phyloP scores from a whole-genome alignment of 116 monocot genomes.

The Trichopus zeylanicus region DNA sequence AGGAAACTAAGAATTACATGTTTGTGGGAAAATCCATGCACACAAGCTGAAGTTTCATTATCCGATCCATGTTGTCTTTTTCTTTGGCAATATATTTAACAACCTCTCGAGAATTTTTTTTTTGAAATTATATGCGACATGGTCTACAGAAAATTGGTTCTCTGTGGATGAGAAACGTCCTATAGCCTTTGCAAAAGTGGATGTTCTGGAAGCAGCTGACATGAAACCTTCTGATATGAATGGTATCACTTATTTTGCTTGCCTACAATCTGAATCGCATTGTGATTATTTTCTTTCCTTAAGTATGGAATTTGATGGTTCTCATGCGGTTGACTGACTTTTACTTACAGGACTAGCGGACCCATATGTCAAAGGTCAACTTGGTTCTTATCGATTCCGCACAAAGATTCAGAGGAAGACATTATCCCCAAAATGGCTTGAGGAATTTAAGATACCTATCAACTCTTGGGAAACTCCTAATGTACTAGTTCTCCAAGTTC shows the following conservation, averaged over 20 bases:
- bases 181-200: slow-evolving; percentile 61
- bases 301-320: background rate
- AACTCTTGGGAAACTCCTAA: slow-evolving; percentile 74
- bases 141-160: slow-evolving; percentile 57
- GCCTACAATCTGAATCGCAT: too few species aligned
- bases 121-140: background rate
- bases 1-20: too few species aligned
- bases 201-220: slow-evolving; percentile 70
- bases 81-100: background rate
- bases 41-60: too few species aligned
- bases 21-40: too few species aligned
- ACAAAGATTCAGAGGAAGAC: slow-evolving; percentile 86
- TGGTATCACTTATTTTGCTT: slow-evolving; percentile 27
- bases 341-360: slow-evolving; percentile 62
- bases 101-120: slow-evolving; percentile 2
- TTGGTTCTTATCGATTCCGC: slow-evolving; percentile 68
- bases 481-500: slow-evolving; percentile 54
- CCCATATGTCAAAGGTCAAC: slow-evolving; percentile 85
- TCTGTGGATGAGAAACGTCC: slow-evolving; percentile 67
- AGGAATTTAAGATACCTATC: slow-evolving; percentile 77
- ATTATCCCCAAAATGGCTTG: slow-evolving; percentile 68
- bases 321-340: background rate
- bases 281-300: too few species aligned
- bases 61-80: background rate
- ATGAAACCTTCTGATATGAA: slow-evolving; percentile 85